These are phyloP conservation scores for Fraxinus velutina DNA, from an alignment of 305 asterid species.

Conservation along the genomic window DNA sequence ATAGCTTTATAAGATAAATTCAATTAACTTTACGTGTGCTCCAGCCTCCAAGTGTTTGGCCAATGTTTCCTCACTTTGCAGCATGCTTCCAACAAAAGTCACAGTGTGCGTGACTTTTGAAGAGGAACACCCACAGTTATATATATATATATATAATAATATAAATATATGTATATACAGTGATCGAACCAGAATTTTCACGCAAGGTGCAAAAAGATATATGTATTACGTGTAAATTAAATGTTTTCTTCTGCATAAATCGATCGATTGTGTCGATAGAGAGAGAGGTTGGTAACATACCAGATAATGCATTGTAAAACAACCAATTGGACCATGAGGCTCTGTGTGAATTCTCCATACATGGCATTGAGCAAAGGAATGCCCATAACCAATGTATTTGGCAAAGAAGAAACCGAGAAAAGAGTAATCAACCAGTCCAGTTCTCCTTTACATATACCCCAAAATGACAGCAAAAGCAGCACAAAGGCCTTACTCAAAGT, in stretches of 20 bases:
- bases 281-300: slow-evolving; percentile 21
- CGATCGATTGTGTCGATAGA: neutral
- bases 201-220: neutral
- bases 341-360: slow-evolving; percentile 64
- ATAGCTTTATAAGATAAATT: slow-evolving; percentile 22
- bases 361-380: slow-evolving; percentile 68
- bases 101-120: neutral
- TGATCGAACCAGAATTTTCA: neutral
- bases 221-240: neutral
- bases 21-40: slow-evolving; percentile 31
- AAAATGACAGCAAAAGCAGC: slow-evolving; percentile 34
- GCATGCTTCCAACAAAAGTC: slow-evolving; percentile 24
- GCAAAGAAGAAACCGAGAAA: slow-evolving; percentile 65
- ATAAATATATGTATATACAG: no score
- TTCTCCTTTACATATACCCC: slow-evolving; percentile 35
- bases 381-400: slow-evolving; percentile 72
- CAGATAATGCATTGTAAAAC: slow-evolving; percentile 78
- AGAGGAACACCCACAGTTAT: neutral
- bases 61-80: slow-evolving; percentile 26
- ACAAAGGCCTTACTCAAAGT: slow-evolving; percentile 46
- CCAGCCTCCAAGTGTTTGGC: slow-evolving; percentile 30
- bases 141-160: neutral
- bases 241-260: neutral
- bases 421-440: slow-evolving; percentile 66
- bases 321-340: slow-evolving; percentile 66